Evolutionary conservation across 2,329 filamentous ascomycete genomes (phyloP), one percentile per base, ranked within the genome.

Genomic region (Venturia nashicola): DNA sequence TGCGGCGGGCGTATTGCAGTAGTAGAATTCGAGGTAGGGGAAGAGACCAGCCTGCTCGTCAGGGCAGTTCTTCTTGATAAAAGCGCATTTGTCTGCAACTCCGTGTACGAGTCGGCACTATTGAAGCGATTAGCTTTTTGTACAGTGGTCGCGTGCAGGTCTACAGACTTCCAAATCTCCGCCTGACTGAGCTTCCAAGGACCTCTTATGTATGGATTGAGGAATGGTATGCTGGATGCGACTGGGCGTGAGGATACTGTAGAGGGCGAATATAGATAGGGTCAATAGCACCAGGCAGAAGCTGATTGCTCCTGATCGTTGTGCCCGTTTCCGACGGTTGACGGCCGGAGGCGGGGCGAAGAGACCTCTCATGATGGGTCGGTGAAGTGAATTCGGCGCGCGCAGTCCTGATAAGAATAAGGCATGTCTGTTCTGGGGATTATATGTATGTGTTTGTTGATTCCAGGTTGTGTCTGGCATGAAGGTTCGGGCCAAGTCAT

Each of bases 1-100:
- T 16, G 80, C 85, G 63, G 84, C 76, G 63, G 80, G 79, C 42
- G 96, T 80, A 54, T 79, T 78, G 80, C 94, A 99, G 76, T 96
- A 99, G 79, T 96, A 99, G 63, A 97, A 80, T 23, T 86, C 82
- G 59, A 97, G 83, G 76, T 99, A 99, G 34, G 90, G 88, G 65
- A 97, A 78, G 67, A 97, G 83, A 39, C 94, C 93, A 63, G 92
- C 89, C 76, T 97, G 90, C 72, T 97, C 91, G 70, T 95, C 91
- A 42, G 83, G 80, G 75, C 94, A 99, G 74, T 97, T 89, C 64
- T 82, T 80, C 68, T 81, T 85, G 65, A 97, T 85, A 75, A 94
- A 97, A 68, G 86, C 86, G 78, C 94, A 99, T 77, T 97, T 85
- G 73, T 99, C 89, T 65, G 80, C 71, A 62, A 86, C 88, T 59